These are phyloP conservation scores for Eleusine coracana DNA, from an alignment of 176 grass and related monocot genomes.

Conservation along the genomic window DNA sequence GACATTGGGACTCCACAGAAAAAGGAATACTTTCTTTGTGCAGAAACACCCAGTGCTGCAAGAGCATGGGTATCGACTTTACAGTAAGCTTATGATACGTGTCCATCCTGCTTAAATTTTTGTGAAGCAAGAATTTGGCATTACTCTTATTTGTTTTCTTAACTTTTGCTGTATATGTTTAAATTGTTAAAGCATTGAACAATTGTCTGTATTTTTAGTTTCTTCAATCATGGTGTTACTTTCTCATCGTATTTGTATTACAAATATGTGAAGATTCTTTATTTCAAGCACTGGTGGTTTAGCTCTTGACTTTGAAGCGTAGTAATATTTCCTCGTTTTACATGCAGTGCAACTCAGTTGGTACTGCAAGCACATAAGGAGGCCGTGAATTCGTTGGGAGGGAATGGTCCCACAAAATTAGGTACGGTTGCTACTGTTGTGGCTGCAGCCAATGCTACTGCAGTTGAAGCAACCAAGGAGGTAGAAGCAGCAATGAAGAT, in stretches of 20 bases:
- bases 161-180: neutral
- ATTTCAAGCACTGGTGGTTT: neutral
- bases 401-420: conserved; percentile 64
- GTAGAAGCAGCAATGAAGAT: conserved; percentile 89
- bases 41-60: conserved; percentile 80
- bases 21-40: conserved; percentile 85
- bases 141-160: conserved; percentile 9
- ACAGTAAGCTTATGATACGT: conserved; percentile 63
- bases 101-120: neutral
- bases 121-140: neutral
- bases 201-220: neutral
- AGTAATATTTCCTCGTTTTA: conserved; percentile 38
- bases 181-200: neutral
- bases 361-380: conserved; percentile 85
- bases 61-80: conserved; percentile 89
- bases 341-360: conserved; percentile 78
- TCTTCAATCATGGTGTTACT: conserved; percentile 10
- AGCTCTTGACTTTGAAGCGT: conserved; percentile 7
- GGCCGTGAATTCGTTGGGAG: conserved; percentile 75
- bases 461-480: conserved; percentile 87
- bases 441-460: conserved; percentile 83
- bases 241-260: neutral
- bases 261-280: neutral
- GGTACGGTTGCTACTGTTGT: conserved; percentile 84
- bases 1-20: conserved; percentile 92